phyloP scores from a whole-genome alignment of 164 flowering plant genomes.

The Sedum album region DNA sequence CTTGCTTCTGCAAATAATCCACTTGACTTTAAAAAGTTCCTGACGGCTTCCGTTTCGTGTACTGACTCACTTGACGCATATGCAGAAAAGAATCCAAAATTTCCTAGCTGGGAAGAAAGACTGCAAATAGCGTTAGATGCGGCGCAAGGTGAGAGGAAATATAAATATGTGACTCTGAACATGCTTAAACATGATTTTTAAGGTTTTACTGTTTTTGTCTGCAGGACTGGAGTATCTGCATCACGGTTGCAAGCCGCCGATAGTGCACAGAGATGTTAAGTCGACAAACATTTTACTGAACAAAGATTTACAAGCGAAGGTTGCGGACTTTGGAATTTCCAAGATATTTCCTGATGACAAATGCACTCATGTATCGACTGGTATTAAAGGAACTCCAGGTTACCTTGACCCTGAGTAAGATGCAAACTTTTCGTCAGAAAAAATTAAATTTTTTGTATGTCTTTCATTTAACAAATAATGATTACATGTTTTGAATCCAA shows the following conservation, averaged over 20 bases:
- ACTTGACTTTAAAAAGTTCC: background rate
- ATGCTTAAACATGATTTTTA: background rate
- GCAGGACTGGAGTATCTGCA: constrained; percentile 31
- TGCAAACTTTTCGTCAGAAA: background rate
- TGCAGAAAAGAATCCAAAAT: background rate
- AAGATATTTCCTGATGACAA: constrained; percentile 10
- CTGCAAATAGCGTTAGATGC: constrained; percentile 9
- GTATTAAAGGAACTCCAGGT: constrained; percentile 21
- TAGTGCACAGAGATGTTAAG: constrained; percentile 30
- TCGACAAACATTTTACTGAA: constrained; percentile 22
- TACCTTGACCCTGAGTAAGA: constrained; percentile 33
- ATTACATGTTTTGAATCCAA: background rate
- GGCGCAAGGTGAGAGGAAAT: constrained; percentile 10
- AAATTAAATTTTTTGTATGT: background rate
- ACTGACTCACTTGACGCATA: background rate
- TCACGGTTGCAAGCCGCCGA: constrained; percentile 22
- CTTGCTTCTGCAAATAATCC: background rate
- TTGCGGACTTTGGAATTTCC: constrained; percentile 26
- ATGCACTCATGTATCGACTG: constrained; percentile 8
- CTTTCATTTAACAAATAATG: background rate
- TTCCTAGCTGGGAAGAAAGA: constrained; percentile 9
- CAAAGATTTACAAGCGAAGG: constrained; percentile 19
- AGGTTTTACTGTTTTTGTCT: background rate
- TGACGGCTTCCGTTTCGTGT: background rate
- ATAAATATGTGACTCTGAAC: background rate